Evolutionary conservation across 2,329 filamentous ascomycete species (phyloP).

Genomic region (Colletotrichum viniferum): DNA sequence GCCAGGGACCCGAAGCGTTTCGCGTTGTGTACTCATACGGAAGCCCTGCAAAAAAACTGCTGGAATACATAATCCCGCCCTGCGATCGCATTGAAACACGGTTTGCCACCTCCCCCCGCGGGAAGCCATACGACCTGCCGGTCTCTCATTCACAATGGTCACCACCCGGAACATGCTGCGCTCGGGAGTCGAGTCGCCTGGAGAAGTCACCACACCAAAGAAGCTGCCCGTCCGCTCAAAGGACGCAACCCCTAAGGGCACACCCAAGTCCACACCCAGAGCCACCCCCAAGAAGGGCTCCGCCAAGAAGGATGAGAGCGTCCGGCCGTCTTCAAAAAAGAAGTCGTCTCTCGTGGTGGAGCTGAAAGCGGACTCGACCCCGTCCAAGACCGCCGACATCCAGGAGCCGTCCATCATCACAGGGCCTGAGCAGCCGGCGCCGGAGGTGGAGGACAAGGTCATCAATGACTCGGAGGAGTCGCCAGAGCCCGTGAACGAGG

Average conservation of each 20-base stretch:
- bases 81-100: not conserved
- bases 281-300: not conserved
- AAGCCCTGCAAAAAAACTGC: not conserved
- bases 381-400: not conserved
- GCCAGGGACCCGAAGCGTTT: not conserved
- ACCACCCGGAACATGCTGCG: slow-evolving; percentile 22
- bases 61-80: not conserved
- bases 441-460: slow-evolving; percentile 20
- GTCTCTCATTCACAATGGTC: slow-evolving; percentile 16
- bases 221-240: slow-evolving; percentile 40
- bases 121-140: not conserved
- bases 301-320: slow-evolving; percentile 10
- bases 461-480: slow-evolving; percentile 17
- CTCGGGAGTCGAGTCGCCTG: slow-evolving; percentile 3
- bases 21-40: not conserved
- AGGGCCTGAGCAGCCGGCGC: slow-evolving; percentile 15
- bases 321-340: slow-evolving; percentile 2
- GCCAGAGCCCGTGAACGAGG: not conserved
- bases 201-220: slow-evolving; percentile 1
- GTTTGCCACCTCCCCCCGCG: not conserved
- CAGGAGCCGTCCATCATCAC: slow-evolving; percentile 12
- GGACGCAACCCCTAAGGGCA: slow-evolving; percentile 24
- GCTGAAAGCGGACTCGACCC: not conserved
- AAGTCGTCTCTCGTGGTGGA: slow-evolving; percentile 12
- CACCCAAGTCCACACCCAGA: not conserved